Conservation (phyloP, 179 eudicot genomes). For the Carnegiea gigantea region DNA sequence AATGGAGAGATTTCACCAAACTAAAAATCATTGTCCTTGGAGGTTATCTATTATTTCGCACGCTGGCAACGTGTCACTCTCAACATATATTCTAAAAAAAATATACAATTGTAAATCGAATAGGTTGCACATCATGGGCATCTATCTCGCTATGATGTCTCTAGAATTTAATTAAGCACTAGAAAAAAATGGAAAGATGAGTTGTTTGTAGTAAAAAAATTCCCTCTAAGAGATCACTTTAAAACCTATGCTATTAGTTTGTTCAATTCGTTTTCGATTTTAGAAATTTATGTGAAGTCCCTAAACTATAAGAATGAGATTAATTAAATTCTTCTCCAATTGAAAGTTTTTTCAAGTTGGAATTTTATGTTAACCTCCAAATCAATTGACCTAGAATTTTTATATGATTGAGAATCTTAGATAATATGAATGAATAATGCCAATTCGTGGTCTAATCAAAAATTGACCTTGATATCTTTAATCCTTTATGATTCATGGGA, state of each 20-base stretch:
- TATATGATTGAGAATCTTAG: background rate
- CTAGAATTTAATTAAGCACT: background rate
- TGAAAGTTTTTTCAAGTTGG: background rate
- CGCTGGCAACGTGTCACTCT: background rate
- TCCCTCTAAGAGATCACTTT: background rate
- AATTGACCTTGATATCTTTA: background rate
- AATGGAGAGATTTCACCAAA: background rate
- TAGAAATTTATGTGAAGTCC: background rate
- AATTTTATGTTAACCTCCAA: background rate
- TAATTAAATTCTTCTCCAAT: background rate
- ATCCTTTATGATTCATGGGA: background rate
- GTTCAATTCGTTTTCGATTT: background rate
- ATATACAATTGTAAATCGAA: background rate
- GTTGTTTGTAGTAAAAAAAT: background rate
- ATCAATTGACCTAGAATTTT: background rate
- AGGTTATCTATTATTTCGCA: background rate
- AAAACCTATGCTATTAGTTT: background rate
- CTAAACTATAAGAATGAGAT: background rate
- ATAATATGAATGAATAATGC: background rate
- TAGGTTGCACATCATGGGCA: background rate
- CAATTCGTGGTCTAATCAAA: background rate
- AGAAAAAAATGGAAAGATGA: background rate
- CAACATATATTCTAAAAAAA: background rate
- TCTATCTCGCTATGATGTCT: background rate
- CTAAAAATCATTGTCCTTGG: background rate